Evolutionary conservation across 495 filamentous ascomycete genomes (phyloP).

Genomic region (Hypoxylon trugodes): DNA sequence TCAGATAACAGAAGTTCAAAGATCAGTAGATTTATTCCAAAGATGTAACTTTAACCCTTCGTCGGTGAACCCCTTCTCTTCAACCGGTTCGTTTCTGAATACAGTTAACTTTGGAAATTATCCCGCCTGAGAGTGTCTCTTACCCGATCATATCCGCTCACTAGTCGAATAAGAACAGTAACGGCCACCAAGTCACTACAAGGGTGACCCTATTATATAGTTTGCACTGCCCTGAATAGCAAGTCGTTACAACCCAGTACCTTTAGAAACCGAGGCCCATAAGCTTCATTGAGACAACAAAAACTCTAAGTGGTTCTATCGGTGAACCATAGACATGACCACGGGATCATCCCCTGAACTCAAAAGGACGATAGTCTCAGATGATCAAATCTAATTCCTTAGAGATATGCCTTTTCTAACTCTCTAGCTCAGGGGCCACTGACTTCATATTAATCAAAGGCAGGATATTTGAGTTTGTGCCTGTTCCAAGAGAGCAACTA

Average conservation of each 20-base stretch:
- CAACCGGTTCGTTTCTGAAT: no score
- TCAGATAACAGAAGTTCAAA: not conserved
- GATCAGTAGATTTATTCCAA: not conserved
- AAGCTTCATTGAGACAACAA: slow-evolving; percentile 10
- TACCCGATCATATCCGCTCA: not conserved
- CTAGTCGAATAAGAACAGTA: not conserved
- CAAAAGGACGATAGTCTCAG: slow-evolving; percentile 17
- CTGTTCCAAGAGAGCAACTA: not conserved
- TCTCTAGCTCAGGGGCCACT: not conserved
- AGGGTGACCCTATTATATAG: slow-evolving; percentile 14
- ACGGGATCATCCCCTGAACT: slow-evolving; percentile 4
- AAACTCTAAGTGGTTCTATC: slow-evolving; percentile 3
- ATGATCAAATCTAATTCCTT: not conserved
- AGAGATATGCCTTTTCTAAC: not conserved
- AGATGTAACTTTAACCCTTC: slow-evolving; percentile 3
- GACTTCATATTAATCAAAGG: slow-evolving; percentile 5
- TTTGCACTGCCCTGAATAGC: not conserved
- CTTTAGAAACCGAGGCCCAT: not conserved
- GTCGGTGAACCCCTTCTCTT: not conserved
- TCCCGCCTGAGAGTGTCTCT: not conserved
- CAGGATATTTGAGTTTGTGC: slow-evolving; percentile 15
- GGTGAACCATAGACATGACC: slow-evolving; percentile 18
- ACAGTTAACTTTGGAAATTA: no score
- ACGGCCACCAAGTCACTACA: not conserved
- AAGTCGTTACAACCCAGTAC: not conserved